phyloP scores from a whole-genome alignment of 2,329 filamentous ascomycete genomes.

The Microcyclosporella mali region DNA sequence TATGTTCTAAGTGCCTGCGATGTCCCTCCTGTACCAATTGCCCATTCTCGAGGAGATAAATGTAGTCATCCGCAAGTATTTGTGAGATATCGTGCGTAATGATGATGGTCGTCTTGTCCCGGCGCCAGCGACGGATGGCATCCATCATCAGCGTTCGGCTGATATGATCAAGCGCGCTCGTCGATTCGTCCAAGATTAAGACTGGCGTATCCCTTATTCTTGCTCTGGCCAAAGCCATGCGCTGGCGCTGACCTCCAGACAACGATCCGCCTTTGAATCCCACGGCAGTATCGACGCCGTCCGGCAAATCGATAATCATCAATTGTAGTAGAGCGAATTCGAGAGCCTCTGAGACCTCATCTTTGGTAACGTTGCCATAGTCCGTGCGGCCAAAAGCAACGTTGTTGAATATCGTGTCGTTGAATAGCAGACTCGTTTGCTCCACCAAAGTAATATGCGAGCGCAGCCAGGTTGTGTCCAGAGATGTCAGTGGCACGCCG shows the following conservation, averaged over 20 bases:
- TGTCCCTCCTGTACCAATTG: slow-evolving; percentile 63
- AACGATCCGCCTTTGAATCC: slow-evolving; percentile 64
- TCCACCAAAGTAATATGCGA: slow-evolving; percentile 74
- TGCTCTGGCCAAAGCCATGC: slow-evolving; percentile 73
- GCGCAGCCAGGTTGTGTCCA: slow-evolving; percentile 68
- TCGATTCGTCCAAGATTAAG: slow-evolving; percentile 81
- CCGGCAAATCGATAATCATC: slow-evolving; percentile 59
- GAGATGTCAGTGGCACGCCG: slow-evolving; percentile 51
- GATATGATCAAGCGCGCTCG: slow-evolving; percentile 74
- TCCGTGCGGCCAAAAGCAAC: slow-evolving; percentile 62
- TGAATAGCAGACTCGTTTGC: slow-evolving; percentile 74
- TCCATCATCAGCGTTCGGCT: slow-evolving; percentile 65
- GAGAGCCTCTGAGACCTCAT: slow-evolving; percentile 57
- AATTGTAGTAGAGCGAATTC: slow-evolving; percentile 63
- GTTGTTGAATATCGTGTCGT: slow-evolving; percentile 71
- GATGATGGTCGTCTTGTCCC: slow-evolving; percentile 78
- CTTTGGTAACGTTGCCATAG: slow-evolving; percentile 43
- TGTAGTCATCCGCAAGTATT: slow-evolving; percentile 65
- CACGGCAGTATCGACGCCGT: slow-evolving; percentile 65
- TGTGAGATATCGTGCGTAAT: slow-evolving; percentile 86
- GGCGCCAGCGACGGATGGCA: slow-evolving; percentile 69
- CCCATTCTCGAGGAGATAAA: slow-evolving; percentile 72
- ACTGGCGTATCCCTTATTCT: slow-evolving; percentile 70
- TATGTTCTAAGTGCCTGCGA: slow-evolving; percentile 48
- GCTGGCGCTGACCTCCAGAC: slow-evolving; percentile 80